Evolutionary conservation across 2,329 filamentous ascomycete genomes (phyloP), one percentile per base, ranked within the genome.

Genomic region (Aspergillus sp.): DNA sequence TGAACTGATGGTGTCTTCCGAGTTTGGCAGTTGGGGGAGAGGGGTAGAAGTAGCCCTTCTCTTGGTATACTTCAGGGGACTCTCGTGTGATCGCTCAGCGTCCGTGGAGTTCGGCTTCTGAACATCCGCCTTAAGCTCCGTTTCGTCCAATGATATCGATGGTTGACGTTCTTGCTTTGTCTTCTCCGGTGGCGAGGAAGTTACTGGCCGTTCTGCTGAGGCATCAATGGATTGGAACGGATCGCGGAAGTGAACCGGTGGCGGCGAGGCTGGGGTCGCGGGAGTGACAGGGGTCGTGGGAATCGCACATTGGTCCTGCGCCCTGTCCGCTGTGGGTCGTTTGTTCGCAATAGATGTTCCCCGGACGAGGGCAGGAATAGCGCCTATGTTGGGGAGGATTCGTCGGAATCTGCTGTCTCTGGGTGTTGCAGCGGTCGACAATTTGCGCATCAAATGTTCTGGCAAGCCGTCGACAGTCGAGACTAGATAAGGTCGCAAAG

Each of bases 361-460:
- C 43, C 76, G 64, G 36, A 79, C 57, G 38, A 79, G 64, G 39
- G 73, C 75, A 33, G 76, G 75, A 41, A 64, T 61, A 50, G 69
- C 61, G 51, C 67, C 66, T 10, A 64, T 57, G 46, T 72, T 66
- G 33, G 73, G 70, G 27, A 70, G 57, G 41, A 77, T 69, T 42
- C 69, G 67, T 45, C 68, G 72, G 43, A 72, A 58, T 10, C 61
- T 57, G 44, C 65, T 56, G 30, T 57, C 58, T 48, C 53, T 66
- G n/a, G 60, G 58, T 43, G 61, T 64, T 19, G 64, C 61, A 28
- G 65, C 56, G 5, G 69, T 61, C 43, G 65, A 64, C 48, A 71
- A 64, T 51, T 67, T 68, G 51, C 68, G 72, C 7, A 67, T 62
- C 45, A 69, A 46, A 46, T 63, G 68, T 42, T 61, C 58, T 7